Conservation (phyloP, 495 filamentous ascomycete species). For the Penicillium taxi region DNA sequence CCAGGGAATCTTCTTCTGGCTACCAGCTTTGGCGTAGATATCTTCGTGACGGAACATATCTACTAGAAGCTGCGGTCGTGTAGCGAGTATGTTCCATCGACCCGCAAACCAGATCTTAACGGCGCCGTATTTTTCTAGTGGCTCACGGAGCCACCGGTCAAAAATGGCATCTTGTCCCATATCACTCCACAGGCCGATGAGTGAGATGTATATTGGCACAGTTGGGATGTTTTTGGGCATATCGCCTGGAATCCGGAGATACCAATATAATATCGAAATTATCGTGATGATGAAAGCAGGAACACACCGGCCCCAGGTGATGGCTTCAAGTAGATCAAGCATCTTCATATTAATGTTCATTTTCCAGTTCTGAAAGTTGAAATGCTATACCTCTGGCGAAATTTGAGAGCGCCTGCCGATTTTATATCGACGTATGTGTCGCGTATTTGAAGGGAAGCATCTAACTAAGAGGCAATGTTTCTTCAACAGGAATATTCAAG, state of each 20-base stretch:
- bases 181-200: slow-evolving; percentile 25
- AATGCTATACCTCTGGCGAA: too few species aligned
- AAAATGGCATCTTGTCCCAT: slow-evolving; percentile 30
- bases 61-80: slow-evolving; percentile 28
- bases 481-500: too few species aligned
- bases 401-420: too few species aligned
- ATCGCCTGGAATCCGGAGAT: slow-evolving; percentile 16
- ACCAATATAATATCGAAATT: slow-evolving; percentile 16
- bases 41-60: slow-evolving; percentile 43
- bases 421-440: too few species aligned
- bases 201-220: slow-evolving; percentile 28
- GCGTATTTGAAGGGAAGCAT: too few species aligned
- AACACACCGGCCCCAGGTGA: slow-evolving; percentile 2
- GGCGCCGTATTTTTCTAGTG: slow-evolving; percentile 31
- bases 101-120: slow-evolving; percentile 40
- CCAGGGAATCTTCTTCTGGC: slow-evolving; percentile 41
- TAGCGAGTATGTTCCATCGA: slow-evolving; percentile 34
- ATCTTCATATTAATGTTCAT: slow-evolving; percentile 4
- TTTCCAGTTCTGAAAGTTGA: too few species aligned
- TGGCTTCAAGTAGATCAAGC: slow-evolving; percentile 2
- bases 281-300: slow-evolving; percentile 6
- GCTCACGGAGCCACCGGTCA: slow-evolving; percentile 21
- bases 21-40: slow-evolving; percentile 36
- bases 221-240: slow-evolving; percentile 23
- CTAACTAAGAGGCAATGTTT: too few species aligned